These are phyloP conservation scores for Tetraselmis striata DNA, from an alignment of 139 green algal genomes.

Conservation along the genomic window DNA sequence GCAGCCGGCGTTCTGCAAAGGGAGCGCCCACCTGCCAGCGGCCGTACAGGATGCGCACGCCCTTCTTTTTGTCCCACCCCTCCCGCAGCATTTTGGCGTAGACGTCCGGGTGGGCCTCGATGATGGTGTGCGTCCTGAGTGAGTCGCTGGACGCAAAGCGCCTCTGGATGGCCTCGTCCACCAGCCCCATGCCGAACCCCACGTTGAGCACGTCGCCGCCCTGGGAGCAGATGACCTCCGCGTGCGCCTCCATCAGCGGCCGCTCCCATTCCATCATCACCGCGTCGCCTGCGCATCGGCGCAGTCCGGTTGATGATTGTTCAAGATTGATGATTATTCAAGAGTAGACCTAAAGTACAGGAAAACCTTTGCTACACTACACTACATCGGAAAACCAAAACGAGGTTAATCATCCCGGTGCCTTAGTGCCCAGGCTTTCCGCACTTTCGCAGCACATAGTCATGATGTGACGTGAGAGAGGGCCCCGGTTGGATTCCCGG, in stretches of 20 bases:
- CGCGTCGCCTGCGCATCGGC: conserved; percentile 70
- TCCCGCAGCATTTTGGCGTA: conserved; percentile 52
- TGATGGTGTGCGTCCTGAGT: conserved; percentile 74
- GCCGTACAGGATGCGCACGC: conserved; percentile 76
- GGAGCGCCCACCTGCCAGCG: conserved; percentile 76
- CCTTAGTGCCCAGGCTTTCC: no score
- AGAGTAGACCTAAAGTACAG: no score
- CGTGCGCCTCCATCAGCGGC: conserved; percentile 87
- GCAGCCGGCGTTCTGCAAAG: no score
- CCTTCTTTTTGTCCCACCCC: conserved; percentile 71
- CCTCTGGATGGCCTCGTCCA: conserved; percentile 75
- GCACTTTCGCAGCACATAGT: neutral
- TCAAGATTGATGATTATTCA: no score
- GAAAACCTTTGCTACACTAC: no score
- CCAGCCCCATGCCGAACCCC: conserved; percentile 89
- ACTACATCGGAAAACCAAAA: no score
- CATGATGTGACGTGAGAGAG: no score
- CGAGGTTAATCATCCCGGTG: no score
- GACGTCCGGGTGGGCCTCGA: conserved; percentile 91
- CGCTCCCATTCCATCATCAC: conserved; percentile 94
- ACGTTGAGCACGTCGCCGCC: conserved; percentile 87
- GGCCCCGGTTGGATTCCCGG: no score
- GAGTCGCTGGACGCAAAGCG: neutral
- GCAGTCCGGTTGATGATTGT: neutral
- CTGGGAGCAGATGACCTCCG: conserved; percentile 52